Base-by-base conservation (phyloP, 2,329 filamentous ascomycete species). In the Epichloe sp. region DNA sequence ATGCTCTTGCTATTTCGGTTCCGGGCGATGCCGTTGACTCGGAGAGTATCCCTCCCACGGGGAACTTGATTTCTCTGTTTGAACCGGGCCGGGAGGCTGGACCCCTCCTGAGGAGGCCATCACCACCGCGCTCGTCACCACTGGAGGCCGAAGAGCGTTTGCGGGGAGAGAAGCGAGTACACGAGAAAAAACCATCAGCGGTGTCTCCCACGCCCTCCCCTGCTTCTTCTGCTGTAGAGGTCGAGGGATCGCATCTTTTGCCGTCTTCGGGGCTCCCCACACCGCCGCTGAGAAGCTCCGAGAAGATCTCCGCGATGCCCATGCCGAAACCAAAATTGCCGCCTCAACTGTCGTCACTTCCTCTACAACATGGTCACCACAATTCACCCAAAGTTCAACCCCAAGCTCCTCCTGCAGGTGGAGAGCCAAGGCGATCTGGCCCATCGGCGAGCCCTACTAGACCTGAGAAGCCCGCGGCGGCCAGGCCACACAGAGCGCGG, bases 51-150 rank as follows among this genome's bases (percentile, higher is more conserved):
- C 70, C 77, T 23, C 74, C 83, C 0, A 83, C 83, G 0, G 79
- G 72, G 3, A 77, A 80, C 4, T 70, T 88, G 19, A 82, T 88
- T 50, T 77, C 77, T 40, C 74, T 86, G 68, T 88, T 88, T 57
- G 85, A 89, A 65, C 70, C 74, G 55, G 73, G 68, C 42, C 55
- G 52, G 47, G 57, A 55, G 15, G 58, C 56, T n/a, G 64, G 68
- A 44, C 64, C 21, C 7, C 23, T 2, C 3, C 59, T 64, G 5
- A 71, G 70, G 60, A 69, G 60, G 50, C 55, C 53, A 19, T 58
- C 58, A 43, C 58, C 57, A 4, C 57, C 35, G 15, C 36, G 19
- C 15, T 19, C 37, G 19, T 17, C 37, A 11, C 21, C 21, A 15
- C 41, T 21, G 4, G 35, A 45, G 12, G 19, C 34, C 17, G 4